These are phyloP conservation scores for Yamadazyma kitorensis DNA, from an alignment of 805 yeast species.

Conservation along the genomic window DNA sequence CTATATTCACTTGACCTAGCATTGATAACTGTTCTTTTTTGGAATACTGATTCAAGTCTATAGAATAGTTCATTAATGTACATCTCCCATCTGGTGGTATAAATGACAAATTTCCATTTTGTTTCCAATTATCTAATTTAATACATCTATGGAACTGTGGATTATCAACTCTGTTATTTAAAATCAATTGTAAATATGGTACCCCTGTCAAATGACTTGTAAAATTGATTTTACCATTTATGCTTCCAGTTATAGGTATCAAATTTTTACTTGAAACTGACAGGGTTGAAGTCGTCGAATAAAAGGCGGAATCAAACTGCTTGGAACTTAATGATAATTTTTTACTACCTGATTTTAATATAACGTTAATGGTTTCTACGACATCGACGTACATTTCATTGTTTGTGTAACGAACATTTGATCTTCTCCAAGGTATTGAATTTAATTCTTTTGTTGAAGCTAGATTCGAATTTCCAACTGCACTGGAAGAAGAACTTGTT, in stretches of 20 bases:
- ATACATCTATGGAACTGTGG: slow-evolving; percentile 76
- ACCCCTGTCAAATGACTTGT: slow-evolving; percentile 72
- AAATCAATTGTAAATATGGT: slow-evolving; percentile 63
- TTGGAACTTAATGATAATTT: slow-evolving; percentile 13
- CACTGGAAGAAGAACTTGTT: slow-evolving; percentile 23
- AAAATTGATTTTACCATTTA: slow-evolving; percentile 63
- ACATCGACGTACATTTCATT: slow-evolving; percentile 88
- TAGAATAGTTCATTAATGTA: slow-evolving; percentile 57
- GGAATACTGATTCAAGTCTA: slow-evolving; percentile 42
- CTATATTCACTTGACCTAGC: slow-evolving; percentile 50
- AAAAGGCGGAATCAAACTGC: slow-evolving; percentile 29
- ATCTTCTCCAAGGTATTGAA: slow-evolving; percentile 72
- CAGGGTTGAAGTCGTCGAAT: slow-evolving; percentile 18
- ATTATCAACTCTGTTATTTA: slow-evolving; percentile 45
- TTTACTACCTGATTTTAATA: slow-evolving; percentile 36
- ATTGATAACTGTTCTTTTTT: slow-evolving; percentile 17
- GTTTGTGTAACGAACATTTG: slow-evolving; percentile 66
- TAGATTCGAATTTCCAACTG: slow-evolving; percentile 19
- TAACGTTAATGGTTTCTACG: slow-evolving; percentile 59
- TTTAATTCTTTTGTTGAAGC: slow-evolving; percentile 20
- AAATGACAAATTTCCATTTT: slow-evolving; percentile 54
- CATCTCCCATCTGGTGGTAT: slow-evolving; percentile 87
- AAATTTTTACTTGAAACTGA: slow-evolving; percentile 15
- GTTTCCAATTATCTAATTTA: slow-evolving; percentile 49
- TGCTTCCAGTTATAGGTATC: slow-evolving; percentile 48